Evolutionary conservation across 805 yeast genomes (phyloP).

Genomic region (Trichomonascus vanleenenianus): DNA sequence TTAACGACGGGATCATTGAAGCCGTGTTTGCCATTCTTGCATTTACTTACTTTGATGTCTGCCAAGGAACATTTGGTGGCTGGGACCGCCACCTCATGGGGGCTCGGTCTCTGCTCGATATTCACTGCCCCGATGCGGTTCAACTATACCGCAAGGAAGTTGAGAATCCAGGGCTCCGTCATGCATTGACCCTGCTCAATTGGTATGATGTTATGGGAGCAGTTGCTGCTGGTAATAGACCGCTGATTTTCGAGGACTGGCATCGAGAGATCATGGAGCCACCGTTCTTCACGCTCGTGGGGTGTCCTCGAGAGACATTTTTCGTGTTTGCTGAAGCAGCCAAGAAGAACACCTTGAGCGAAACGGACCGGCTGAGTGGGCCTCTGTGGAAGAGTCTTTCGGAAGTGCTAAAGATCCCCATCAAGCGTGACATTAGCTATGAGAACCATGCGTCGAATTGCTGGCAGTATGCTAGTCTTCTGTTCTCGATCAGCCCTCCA

Average conservation of each 20-base stretch:
- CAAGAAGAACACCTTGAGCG: not conserved
- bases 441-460: constrained; percentile 6
- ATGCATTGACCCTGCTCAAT: constrained; percentile 14
- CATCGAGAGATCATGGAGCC: constrained; percentile 15
- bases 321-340: constrained; percentile 4
- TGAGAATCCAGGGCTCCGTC: constrained; percentile 15
- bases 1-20: constrained; percentile 13
- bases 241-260: constrained; percentile 17
- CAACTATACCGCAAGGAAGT: constrained; percentile 6
- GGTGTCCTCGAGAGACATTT: constrained; percentile 14
- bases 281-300: constrained; percentile 12
- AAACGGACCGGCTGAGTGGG: constrained; percentile 2
- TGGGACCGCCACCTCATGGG: constrained; percentile 16
- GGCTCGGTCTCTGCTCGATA: constrained; percentile 14
- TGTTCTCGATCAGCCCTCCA: constrained; percentile 8
- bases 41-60: constrained; percentile 16
- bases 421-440: not conserved
- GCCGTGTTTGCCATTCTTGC: constrained; percentile 16
- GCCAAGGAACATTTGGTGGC: constrained; percentile 14
- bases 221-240: constrained; percentile 7
- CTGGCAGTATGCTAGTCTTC: constrained; percentile 13
- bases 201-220: constrained; percentile 17
- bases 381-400: not conserved
- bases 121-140: constrained; percentile 10
- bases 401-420: too few species aligned